Percentiles rank a stretch among this genome's conserved stretches.
Evolutionary conservation across 306 rosid species (phyloP).

Genomic region (Oxytropis ochrocephala): DNA sequence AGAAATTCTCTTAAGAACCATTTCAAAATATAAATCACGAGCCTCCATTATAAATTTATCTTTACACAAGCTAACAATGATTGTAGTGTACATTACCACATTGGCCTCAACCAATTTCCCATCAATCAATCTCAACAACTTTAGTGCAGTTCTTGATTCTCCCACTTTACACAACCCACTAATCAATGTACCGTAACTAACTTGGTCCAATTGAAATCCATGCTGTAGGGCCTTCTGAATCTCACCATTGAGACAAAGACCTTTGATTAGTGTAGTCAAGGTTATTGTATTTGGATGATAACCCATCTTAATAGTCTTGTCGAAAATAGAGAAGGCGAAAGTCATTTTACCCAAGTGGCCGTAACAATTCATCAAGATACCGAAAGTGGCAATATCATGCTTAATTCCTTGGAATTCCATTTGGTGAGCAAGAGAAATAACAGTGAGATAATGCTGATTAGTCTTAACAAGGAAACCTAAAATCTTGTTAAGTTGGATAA

Average conservation of each 20-base stretch:
- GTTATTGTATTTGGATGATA: neutral
- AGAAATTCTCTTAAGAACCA: neutral
- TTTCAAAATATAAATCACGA: neutral
- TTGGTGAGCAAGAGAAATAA: too few species aligned
- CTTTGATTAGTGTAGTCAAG: neutral
- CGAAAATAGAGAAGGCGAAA: neutral
- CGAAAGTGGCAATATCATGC: too few species aligned
- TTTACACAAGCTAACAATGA: slow-evolving; percentile 20
- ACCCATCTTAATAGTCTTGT: neutral
- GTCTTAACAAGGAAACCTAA: too few species aligned
- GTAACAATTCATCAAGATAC: neutral
- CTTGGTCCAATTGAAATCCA: neutral
- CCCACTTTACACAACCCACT: neutral
- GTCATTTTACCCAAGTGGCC: neutral
- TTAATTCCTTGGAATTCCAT: too few species aligned
- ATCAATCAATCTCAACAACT: neutral
- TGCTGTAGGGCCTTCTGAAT: neutral
- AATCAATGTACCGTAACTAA: neutral
- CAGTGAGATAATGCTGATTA: too few species aligned
- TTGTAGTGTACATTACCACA: neutral
- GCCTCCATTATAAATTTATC: neutral
- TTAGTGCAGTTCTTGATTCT: neutral
- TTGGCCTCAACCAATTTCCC: neutral
- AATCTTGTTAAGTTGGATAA: too few species aligned
- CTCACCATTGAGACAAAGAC: neutral